Percentiles rank a stretch among this genome's conserved stretches.
Evolutionary conservation across 306 rosid genomes (phyloP).

Genomic region (Cicer chorassanicum): DNA sequence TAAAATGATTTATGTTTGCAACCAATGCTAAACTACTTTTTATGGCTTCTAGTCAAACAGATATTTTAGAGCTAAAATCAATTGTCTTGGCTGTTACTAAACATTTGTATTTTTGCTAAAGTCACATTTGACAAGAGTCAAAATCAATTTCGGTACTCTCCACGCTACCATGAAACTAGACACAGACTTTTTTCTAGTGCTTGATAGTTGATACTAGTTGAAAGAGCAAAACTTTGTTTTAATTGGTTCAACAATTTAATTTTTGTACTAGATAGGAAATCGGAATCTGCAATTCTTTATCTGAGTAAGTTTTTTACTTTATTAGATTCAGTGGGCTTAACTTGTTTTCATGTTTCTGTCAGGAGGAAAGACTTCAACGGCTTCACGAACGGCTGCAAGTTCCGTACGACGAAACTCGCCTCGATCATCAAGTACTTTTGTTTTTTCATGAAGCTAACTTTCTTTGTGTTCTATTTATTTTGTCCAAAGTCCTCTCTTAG

Average conservation of each 20-base stretch:
- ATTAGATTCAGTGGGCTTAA: constrained; percentile 9
- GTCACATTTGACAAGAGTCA: too few relatives aligned
- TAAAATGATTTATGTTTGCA: not conserved
- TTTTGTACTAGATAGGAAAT: not conserved
- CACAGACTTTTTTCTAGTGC: not conserved
- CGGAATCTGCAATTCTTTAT: not conserved
- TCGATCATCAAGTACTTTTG: constrained; percentile 78
- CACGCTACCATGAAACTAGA: too few relatives aligned
- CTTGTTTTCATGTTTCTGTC: constrained; percentile 27
- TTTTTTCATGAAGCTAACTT: constrained; percentile 36
- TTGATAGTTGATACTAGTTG: constrained; percentile 11
- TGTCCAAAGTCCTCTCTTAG: not conserved
- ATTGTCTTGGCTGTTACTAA: not conserved
- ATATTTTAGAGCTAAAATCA: not conserved
- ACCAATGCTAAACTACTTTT: too few relatives aligned
- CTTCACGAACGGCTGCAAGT: constrained; percentile 82
- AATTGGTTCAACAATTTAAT: not conserved
- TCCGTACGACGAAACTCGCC: constrained; percentile 73
- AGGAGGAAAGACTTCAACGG: constrained; percentile 85
- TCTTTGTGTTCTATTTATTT: constrained; percentile 14
- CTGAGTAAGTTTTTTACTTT: constrained; percentile 15
- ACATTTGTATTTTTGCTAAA: not conserved
- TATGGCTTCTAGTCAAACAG: too few relatives aligned
- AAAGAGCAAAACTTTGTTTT: not conserved
- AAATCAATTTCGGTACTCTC: too few relatives aligned